These are phyloP conservation scores for Berkeleyomyces rouxiae DNA, from an alignment of 2,329 filamentous ascomycete genomes.

Conservation along the genomic window DNA sequence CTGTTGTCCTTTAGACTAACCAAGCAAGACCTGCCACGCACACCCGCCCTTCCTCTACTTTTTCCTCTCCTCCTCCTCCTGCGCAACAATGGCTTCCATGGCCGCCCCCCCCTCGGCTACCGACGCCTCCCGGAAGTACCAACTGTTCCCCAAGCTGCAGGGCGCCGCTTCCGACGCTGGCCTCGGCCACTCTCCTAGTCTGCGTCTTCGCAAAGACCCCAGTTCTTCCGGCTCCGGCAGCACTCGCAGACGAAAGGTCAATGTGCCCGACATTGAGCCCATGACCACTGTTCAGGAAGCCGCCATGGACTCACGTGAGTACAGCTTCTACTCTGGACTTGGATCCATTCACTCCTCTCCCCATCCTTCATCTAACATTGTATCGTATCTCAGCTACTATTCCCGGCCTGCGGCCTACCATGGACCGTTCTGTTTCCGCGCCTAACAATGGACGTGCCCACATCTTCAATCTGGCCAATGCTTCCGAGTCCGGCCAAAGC, in stretches of 20 bases:
- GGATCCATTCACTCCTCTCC: neutral
- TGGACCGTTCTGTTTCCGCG: constrained; percentile 44
- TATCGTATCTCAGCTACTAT: constrained; percentile 38
- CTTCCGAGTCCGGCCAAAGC: neutral
- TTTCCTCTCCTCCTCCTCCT: neutral
- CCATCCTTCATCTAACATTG: neutral
- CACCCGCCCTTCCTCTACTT: neutral
- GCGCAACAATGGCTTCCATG: neutral
- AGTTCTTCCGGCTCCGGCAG: constrained; percentile 27
- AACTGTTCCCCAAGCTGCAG: constrained; percentile 38
- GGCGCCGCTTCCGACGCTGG: constrained; percentile 17
- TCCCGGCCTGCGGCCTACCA: constrained; percentile 45
- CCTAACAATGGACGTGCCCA: constrained; percentile 1
- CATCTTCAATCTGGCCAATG: constrained; percentile 7
- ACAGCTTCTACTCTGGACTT: neutral
- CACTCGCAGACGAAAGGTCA: constrained; percentile 43
- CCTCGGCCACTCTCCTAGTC: constrained; percentile 25
- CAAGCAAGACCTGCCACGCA: neutral
- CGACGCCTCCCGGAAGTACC: constrained; percentile 32
- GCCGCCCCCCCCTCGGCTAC: neutral
- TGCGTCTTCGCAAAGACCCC: constrained; percentile 34
- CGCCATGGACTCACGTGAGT: constrained; percentile 54
- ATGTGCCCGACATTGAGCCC: constrained; percentile 45
- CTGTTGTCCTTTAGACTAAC: neutral
- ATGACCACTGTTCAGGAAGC: constrained; percentile 54